Conservation (phyloP, 345 rosid species). For the Heritiera fomes region DNA sequence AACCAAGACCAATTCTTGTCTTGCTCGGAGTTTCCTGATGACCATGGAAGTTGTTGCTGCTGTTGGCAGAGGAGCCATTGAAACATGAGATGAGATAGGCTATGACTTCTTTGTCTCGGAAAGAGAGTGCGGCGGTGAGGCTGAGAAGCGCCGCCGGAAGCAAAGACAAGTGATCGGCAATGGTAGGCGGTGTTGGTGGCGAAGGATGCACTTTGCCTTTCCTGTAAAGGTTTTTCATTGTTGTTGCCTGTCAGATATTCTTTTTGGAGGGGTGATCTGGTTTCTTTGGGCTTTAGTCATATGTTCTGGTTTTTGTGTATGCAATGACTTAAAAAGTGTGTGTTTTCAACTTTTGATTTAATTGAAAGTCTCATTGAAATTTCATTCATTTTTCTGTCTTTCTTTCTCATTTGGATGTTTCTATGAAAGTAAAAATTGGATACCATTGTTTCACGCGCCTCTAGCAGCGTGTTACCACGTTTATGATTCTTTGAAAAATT, state of each 20-base stretch:
- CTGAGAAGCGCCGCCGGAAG: slow-evolving; percentile 53
- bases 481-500: no score
- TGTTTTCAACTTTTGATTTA: neutral
- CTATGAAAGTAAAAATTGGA: neutral
- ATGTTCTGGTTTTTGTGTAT: neutral
- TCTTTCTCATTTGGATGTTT: neutral
- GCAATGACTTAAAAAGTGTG: neutral
- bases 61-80: neutral
- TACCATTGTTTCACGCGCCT: neutral
- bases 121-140: slow-evolving; percentile 48
- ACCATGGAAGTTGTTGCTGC: neutral
- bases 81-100: slow-evolving; percentile 45
- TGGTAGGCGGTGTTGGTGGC: slow-evolving; percentile 23
- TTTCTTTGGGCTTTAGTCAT: neutral
- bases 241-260: neutral
- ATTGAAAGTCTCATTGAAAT: neutral
- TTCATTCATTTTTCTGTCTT: neutral
- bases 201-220: slow-evolving; percentile 52
- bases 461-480: neutral
- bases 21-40: neutral
- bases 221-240: slow-evolving; percentile 52
- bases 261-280: neutral
- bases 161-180: slow-evolving; percentile 44
- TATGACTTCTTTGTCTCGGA: slow-evolving; percentile 42
- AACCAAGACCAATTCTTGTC: neutral